Evolutionary conservation across 73 alveolate genomes (phyloP).

Genomic region (Stentor roeselii): DNA sequence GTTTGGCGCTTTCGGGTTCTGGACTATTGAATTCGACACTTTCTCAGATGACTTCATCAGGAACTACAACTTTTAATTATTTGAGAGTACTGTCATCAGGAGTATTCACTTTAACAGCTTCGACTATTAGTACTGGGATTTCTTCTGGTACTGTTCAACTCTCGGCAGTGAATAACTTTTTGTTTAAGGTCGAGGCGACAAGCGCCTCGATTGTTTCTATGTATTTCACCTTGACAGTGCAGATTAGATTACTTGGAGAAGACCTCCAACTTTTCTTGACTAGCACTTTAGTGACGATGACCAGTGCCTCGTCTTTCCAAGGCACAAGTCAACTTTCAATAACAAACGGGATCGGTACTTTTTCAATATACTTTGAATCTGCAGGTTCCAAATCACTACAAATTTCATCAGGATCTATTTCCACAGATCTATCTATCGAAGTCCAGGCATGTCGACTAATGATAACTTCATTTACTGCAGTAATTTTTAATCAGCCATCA

Average conservation of each 20-base stretch:
- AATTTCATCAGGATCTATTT: too few relatives aligned
- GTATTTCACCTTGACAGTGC: not conserved
- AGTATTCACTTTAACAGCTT: not conserved
- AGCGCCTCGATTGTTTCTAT: not conserved
- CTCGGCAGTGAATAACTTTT: not conserved
- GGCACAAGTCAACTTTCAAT: too few relatives aligned
- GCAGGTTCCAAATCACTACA: too few relatives aligned
- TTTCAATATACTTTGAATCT: too few relatives aligned
- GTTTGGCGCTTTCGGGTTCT: not conserved
- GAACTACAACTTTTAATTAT: not conserved
- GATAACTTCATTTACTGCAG: not conserved
- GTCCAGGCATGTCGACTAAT: too few relatives aligned
- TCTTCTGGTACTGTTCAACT: not conserved
- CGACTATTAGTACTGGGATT: not conserved
- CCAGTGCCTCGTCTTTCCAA: too few relatives aligned
- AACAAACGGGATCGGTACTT: too few relatives aligned
- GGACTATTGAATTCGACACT: not conserved
- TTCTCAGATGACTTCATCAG: not conserved
- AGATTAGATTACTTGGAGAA: not conserved
- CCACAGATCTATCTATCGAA: too few relatives aligned
- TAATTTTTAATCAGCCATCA: not conserved
- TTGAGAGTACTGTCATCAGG: not conserved
- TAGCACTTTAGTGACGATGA: not conserved
- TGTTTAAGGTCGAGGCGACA: not conserved
- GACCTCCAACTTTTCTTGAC: not conserved